Evolutionary conservation across 1,284 basidiomycete genomes (phyloP).

Genomic region (Sutorius eximius): DNA sequence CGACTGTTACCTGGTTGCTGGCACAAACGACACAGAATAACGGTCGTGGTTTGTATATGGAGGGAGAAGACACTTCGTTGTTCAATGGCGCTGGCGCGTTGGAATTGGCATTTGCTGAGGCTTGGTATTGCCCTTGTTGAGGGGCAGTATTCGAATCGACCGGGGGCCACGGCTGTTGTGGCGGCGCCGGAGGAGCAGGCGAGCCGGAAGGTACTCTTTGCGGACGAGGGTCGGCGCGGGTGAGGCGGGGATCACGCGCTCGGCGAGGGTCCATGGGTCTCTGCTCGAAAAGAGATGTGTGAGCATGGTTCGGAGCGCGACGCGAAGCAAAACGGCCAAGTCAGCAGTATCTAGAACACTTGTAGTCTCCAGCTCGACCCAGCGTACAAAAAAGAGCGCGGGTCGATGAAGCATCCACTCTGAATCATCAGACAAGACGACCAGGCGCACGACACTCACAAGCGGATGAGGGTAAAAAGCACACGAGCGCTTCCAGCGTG

Average conservation of each 20-base stretch:
- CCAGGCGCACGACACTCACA: constrained; percentile 16
- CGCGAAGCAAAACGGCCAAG: constrained; percentile 13
- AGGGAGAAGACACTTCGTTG: constrained; percentile 12
- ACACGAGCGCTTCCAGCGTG: constrained; percentile 10
- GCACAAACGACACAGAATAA: constrained; percentile 98
- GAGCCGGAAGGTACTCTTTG: constrained; percentile 51
- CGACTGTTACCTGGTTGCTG: constrained; percentile 81
- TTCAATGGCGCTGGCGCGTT: constrained; percentile 1
- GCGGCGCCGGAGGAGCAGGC: constrained; percentile 41
- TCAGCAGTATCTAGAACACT: constrained; percentile 92
- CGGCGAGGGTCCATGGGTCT: constrained; percentile 70
- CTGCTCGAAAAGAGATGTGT: constrained; percentile 15
- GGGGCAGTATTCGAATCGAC: constrained; percentile 18
- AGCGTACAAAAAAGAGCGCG: constrained; percentile 33
- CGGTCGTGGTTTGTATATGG: constrained; percentile 61
- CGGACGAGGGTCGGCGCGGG: constrained; percentile 64
- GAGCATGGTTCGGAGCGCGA: constrained; percentile 9
- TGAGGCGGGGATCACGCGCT: constrained; percentile 75
- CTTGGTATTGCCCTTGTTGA: constrained; percentile 23
- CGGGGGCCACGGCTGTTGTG: constrained; percentile 35
- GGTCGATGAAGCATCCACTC: constrained; percentile 84
- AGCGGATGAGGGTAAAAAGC: constrained; percentile 1
- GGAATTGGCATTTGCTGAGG: constrained; percentile 11
- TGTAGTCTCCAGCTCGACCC: constrained; percentile 72
- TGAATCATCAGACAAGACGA: constrained; percentile 64